Conservation (phyloP, 2,329 filamentous ascomycete genomes). For the Aureobasidium uvarum region DNA sequence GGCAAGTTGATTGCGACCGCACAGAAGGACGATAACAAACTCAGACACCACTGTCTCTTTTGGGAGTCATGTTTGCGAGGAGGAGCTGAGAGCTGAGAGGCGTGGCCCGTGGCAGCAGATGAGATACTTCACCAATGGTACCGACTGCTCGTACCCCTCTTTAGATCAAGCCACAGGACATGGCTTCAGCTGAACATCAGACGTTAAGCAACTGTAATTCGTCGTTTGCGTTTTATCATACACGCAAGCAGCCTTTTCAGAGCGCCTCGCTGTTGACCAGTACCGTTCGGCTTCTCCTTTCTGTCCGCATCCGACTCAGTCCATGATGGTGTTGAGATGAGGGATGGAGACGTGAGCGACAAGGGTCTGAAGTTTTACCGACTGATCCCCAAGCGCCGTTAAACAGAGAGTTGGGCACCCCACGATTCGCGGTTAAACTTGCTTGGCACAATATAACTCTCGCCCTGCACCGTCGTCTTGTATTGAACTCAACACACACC, state of each 20-base stretch:
- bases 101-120: not conserved
- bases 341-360: not conserved
- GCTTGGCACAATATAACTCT: not conserved
- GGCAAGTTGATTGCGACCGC: not conserved
- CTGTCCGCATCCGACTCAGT: not conserved
- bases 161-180: conserved; percentile 13
- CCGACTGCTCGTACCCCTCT: not conserved
- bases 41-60: not conserved
- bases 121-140: not conserved
- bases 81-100: not conserved
- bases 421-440: conserved; percentile 4
- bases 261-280: not conserved
- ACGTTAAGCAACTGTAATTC: conserved; percentile 1
- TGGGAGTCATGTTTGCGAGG: not conserved
- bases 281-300: not conserved
- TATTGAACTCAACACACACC: not conserved
- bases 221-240: not conserved
- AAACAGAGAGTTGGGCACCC: not conserved
- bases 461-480: not conserved
- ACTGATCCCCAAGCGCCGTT: not conserved
- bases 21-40: not conserved
- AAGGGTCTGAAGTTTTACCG: not conserved
- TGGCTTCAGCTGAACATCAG: conserved; percentile 22
- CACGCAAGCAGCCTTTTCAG: not conserved
- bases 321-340: not conserved